phyloP scores from a whole-genome alignment of 805 yeast species.

The Cyberlindnera subsufficiens region DNA sequence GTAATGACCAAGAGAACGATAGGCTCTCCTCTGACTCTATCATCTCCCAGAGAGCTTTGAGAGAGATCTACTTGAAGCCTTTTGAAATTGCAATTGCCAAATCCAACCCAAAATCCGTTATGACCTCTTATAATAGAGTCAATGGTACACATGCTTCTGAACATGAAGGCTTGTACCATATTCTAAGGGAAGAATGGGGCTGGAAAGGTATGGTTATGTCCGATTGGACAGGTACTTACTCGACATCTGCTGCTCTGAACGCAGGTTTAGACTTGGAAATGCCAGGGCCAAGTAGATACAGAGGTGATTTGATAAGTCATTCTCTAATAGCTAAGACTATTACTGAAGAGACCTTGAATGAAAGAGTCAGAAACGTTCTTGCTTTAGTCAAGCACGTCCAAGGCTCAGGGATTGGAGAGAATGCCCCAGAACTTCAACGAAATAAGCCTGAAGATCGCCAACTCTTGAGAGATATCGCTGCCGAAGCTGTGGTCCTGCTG shows the following conservation, averaged over 20 bases:
- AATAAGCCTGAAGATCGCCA: constrained; percentile 36
- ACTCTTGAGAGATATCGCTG: constrained; percentile 38
- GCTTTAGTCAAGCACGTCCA: constrained; percentile 39
- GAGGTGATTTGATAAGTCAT: constrained; percentile 30
- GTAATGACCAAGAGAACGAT: constrained; percentile 56
- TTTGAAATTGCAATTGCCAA: constrained; percentile 52
- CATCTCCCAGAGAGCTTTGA: constrained; percentile 50
- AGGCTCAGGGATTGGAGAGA: constrained; percentile 35
- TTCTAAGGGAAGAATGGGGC: constrained; percentile 50
- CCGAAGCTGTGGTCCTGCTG: constrained; percentile 50
- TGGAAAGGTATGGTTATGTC: constrained; percentile 51
- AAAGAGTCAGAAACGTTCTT: constrained; percentile 42
- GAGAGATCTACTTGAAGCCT: constrained; percentile 58
- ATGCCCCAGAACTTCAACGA: constrained; percentile 32
- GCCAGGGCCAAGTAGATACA: constrained; percentile 55
- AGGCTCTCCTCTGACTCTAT: constrained; percentile 41
- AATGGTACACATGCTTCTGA: constrained; percentile 54
- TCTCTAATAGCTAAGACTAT: constrained; percentile 32
- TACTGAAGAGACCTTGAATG: constrained; percentile 37
- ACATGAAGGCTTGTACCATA: constrained; percentile 31
- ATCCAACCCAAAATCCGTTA: constrained; percentile 44
- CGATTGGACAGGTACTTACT: constrained; percentile 59
- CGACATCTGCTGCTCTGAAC: constrained; percentile 38
- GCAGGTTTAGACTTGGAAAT: constrained; percentile 58
- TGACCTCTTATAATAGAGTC: constrained; percentile 58